Percentiles rank a stretch among this genome's conserved stretches.
These are phyloP conservation scores for Daldinia sp. DNA, from an alignment of 2,329 filamentous ascomycete genomes.

Conservation along the genomic window DNA sequence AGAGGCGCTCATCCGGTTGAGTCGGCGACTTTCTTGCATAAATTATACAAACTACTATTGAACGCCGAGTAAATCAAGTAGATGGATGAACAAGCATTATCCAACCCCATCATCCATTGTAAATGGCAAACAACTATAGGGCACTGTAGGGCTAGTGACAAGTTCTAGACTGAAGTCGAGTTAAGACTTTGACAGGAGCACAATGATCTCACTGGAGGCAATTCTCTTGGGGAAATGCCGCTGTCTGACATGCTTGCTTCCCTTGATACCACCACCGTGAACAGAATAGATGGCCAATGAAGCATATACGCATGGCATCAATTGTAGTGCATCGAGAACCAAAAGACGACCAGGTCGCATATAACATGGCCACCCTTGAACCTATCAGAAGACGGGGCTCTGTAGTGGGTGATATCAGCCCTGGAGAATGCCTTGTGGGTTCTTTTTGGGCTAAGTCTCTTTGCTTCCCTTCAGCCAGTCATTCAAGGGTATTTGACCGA, in stretches of 20 bases:
- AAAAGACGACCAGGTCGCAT: conserved; percentile 38
- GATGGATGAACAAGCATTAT: conserved; percentile 37
- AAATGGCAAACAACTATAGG: conserved; percentile 13
- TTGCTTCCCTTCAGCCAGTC: conserved; percentile 25
- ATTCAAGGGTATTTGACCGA: conserved; percentile 26
- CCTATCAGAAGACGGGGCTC: conserved; percentile 31
- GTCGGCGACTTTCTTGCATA: conserved; percentile 17
- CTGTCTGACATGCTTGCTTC: conserved; percentile 35
- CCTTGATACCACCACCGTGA: conserved; percentile 26
- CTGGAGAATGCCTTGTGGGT: conserved; percentile 32
- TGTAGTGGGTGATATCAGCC: conserved; percentile 30
- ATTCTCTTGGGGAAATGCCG: conserved; percentile 17
- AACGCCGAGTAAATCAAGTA: conserved; percentile 21
- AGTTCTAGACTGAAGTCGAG: conserved; percentile 15
- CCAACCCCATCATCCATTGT: conserved; percentile 16
- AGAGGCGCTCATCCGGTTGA: conserved; percentile 4
- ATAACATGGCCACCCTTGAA: conserved; percentile 27
- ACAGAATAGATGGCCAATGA: conserved; percentile 33
- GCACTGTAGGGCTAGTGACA: conserved; percentile 7
- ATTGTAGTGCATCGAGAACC: conserved; percentile 39
- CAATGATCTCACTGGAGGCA: conserved; percentile 17
- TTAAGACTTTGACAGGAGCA: conserved; percentile 15
- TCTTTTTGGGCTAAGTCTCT: conserved; percentile 26
- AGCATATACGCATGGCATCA: conserved; percentile 38
- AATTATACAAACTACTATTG: conserved; percentile 21